A percentile compares a stretch with the other conserved stretches of the same genome.
Evolutionary conservation across 371 early-diverging fungal species (phyloP).

Genomic region (Apophysomyces elegans): DNA sequence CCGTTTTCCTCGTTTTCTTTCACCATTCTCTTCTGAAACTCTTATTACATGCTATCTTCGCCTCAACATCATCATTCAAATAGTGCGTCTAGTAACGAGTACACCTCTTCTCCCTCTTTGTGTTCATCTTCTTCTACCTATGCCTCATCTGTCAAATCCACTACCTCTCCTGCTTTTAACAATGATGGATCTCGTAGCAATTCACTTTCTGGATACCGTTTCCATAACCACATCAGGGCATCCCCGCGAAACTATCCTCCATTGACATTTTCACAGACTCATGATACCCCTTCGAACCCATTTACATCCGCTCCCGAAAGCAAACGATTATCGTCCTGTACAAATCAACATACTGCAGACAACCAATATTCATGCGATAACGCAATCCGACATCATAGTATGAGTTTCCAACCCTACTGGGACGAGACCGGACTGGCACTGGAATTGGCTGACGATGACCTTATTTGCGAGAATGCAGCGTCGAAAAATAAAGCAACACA

Average conservation of each 20-base stretch:
- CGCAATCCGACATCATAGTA: too few species aligned
- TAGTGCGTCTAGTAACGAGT: not conserved
- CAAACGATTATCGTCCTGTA: not conserved
- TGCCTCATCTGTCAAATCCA: conserved; percentile 3
- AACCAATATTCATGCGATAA: too few species aligned
- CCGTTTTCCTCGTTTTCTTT: not conserved
- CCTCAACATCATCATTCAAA: not conserved
- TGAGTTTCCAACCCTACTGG: not conserved
- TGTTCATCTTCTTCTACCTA: conserved; percentile 4
- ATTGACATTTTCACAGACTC: not conserved
- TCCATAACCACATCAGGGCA: not conserved
- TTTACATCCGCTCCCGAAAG: not conserved
- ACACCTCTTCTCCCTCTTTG: not conserved
- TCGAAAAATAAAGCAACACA: not conserved
- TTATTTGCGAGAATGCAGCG: not conserved
- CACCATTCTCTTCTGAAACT: not conserved
- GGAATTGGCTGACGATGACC: not conserved
- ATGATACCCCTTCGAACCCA: not conserved
- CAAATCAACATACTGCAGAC: too few species aligned
- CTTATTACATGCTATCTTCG: not conserved
- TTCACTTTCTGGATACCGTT: not conserved
- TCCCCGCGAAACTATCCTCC: not conserved
- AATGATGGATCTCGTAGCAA: not conserved
- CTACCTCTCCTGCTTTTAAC: not conserved
- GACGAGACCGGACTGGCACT: not conserved